Conservation (phyloP, 306 rosid genomes). For the Vigna nakashimae region DNA sequence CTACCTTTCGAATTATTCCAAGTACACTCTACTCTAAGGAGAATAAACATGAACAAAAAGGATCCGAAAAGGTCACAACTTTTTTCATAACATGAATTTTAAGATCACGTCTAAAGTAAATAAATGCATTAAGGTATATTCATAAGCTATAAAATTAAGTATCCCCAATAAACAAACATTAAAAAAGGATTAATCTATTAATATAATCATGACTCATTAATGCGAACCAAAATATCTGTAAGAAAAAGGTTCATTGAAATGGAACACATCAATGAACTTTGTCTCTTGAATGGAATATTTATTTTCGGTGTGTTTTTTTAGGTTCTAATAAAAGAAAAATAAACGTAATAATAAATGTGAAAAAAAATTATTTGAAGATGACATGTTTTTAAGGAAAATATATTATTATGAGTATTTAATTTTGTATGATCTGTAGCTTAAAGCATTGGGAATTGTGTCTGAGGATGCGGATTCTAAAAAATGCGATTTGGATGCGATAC, state of each 20-base stretch:
- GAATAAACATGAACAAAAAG: background rate
- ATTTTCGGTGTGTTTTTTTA: no score
- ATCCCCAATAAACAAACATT: no score
- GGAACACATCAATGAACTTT: no score
- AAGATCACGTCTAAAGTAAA: background rate
- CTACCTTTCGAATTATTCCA: background rate
- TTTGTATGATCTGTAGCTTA: background rate
- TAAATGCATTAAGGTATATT: background rate
- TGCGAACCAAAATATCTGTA: no score
- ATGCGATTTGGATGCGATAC: background rate
- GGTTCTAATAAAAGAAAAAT: no score
- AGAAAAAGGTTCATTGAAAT: no score
- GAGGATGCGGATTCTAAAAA: conserved; percentile 33
- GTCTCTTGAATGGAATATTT: no score
- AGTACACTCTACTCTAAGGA: background rate
- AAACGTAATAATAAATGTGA: no score
- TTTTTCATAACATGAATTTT: background rate
- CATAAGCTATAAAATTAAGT: no score
- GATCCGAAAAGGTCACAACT: background rate
- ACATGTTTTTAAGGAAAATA: background rate
- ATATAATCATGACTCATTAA: no score
- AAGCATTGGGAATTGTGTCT: background rate
- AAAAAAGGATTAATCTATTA: no score
- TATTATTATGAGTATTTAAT: background rate
- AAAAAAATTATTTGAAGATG: background rate